Evolutionary conservation across 768 basidiomycete genomes (phyloP).

Genomic region (Agrocybe praecox): DNA sequence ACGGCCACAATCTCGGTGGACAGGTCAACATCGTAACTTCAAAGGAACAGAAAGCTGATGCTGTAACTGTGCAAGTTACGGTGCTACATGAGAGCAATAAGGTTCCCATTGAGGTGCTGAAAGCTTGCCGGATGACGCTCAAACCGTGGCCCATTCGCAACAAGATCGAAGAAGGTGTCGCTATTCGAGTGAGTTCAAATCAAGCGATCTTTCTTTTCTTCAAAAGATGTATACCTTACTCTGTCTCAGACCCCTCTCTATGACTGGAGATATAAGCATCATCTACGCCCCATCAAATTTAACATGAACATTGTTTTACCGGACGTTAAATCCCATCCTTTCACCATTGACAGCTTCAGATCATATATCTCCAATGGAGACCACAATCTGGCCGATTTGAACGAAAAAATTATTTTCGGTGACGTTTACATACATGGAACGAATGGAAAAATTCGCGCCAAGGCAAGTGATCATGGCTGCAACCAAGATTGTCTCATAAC

Average conservation of each 20-base stretch:
- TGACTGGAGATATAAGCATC: not conserved
- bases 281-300: slow-evolving; percentile 9
- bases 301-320: slow-evolving; percentile 17
- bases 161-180: slow-evolving; percentile 31
- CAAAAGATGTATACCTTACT: too few species aligned
- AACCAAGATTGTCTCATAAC: not conserved
- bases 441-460: slow-evolving; percentile 33
- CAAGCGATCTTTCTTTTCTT: too few species aligned
- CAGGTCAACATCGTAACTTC: slow-evolving; percentile 23
- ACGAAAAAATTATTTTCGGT: slow-evolving; percentile 43
- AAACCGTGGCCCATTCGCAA: too few species aligned
- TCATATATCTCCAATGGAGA: slow-evolving; percentile 38
- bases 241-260: slow-evolving; percentile 13
- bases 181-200: slow-evolving; percentile 34
- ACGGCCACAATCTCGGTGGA: slow-evolving; percentile 27
- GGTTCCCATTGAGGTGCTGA: slow-evolving; percentile 20
- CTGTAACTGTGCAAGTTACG: slow-evolving; percentile 25
- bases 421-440: slow-evolving; percentile 34
- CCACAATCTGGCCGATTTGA: slow-evolving; percentile 35
- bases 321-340: not conserved
- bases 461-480: slow-evolving; percentile 27
- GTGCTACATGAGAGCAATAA: slow-evolving; percentile 23
- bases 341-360: not conserved
- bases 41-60: slow-evolving; percentile 14
- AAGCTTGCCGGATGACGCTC: slow-evolving; percentile 28